phyloP scores from a whole-genome alignment of 495 filamentous ascomycete genomes.

The Viridothelium virens region DNA sequence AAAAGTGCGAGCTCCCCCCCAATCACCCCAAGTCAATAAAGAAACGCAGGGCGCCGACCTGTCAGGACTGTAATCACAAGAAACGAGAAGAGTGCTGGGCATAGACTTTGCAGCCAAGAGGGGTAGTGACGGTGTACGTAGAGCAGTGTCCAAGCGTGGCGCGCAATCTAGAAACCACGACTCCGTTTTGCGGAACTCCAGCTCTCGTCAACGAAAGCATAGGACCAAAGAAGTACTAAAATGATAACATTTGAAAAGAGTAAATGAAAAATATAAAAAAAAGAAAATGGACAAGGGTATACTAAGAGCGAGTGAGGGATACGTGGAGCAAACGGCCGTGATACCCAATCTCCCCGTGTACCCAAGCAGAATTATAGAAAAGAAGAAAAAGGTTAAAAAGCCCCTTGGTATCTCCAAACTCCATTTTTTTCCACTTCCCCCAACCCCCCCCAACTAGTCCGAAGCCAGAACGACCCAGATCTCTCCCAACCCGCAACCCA shows the following conservation, averaged over 20 bases:
- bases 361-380: neutral
- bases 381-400: neutral
- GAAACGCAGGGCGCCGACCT: neutral
- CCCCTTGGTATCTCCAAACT: neutral
- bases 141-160: neutral
- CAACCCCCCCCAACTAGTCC: neutral
- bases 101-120: neutral
- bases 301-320: neutral
- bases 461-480: neutral
- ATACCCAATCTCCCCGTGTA: neutral
- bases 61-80: neutral
- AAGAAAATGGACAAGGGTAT: neutral
- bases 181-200: neutral
- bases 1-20: neutral
- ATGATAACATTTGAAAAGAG: neutral
- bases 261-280: neutral
- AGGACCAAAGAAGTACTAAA: neutral
- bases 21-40: neutral
- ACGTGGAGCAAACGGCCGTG: neutral
- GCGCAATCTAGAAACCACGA: neutral
- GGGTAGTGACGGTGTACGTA: neutral
- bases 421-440: neutral
- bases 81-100: neutral
- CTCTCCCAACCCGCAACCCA: neutral
- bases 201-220: neutral